Evolutionary conservation across 2,329 filamentous ascomycete genomes (phyloP).

Genomic region (Passalora sequoiae): DNA sequence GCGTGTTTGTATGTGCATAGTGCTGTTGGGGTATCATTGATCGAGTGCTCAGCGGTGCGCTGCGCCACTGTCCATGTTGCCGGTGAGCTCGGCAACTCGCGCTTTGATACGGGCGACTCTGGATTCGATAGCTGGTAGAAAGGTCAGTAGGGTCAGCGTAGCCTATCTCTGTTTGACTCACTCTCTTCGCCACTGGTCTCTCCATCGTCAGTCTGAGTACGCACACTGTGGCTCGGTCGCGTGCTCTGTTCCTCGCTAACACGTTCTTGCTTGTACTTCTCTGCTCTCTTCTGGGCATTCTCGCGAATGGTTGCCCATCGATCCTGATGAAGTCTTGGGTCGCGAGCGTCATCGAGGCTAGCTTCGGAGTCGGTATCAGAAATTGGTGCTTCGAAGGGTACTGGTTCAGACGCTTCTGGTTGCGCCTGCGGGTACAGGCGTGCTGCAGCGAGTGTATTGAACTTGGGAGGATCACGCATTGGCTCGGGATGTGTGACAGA

Average conservation of each 20-base stretch:
- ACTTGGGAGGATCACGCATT: conserved; percentile 15
- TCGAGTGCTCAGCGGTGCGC: conserved; percentile 5
- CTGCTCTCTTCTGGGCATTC: conserved; percentile 79
- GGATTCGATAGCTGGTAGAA: conserved; percentile 75
- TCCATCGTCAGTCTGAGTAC: conserved; percentile 60
- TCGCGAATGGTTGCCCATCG: conserved; percentile 95
- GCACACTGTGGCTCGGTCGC: conserved; percentile 50
- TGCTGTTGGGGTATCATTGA: neutral
- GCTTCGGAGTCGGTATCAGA: conserved; percentile 35
- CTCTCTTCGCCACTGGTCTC: conserved; percentile 95
- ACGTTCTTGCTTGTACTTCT: conserved; percentile 33
- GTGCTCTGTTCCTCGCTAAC: conserved; percentile 59
- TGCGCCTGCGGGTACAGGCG: conserved; percentile 16
- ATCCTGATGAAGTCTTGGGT: conserved; percentile 53
- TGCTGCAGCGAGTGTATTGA: conserved; percentile 18
- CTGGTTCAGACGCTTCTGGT: conserved; percentile 8
- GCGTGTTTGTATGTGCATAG: neutral
- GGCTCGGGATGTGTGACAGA: neutral
- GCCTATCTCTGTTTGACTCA: conserved; percentile 46
- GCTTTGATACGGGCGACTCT: conserved; percentile 97
- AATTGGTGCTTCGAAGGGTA: conserved; percentile 9
- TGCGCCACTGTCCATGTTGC: conserved; percentile 27
- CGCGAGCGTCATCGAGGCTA: conserved; percentile 36
- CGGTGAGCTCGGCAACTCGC: conserved; percentile 84
- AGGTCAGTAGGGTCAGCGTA: conserved; percentile 8